Conservation (phyloP, 2,329 filamentous ascomycete genomes). For the Trichothecium roseum region DNA sequence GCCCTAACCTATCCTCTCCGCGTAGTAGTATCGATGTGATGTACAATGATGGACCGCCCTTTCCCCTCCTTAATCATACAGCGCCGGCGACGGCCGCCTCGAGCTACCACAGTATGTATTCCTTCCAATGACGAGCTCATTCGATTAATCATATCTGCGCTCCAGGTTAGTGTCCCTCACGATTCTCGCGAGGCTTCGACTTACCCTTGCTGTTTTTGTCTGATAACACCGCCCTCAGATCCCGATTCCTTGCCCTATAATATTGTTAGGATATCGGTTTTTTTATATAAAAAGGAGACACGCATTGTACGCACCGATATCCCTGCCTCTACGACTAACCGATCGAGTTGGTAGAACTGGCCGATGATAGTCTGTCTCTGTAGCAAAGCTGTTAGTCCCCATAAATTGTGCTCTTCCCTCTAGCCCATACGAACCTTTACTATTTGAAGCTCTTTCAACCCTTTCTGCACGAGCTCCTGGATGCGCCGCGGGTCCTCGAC, state of each 20-base stretch:
- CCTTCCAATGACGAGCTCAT: no score
- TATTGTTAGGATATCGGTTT: constrained; percentile 2
- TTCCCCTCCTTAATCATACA: no score
- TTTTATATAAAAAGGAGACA: not conserved
- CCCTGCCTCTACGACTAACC: constrained; percentile 83
- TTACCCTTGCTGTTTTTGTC: constrained; percentile 74
- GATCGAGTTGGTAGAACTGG: constrained; percentile 87
- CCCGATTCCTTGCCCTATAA: constrained; percentile 59
- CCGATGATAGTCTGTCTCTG: constrained; percentile 92
- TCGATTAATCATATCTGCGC: constrained; percentile 5
- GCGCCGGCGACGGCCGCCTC: no score
- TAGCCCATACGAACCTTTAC: constrained; percentile 59
- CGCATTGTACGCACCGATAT: constrained; percentile 46
- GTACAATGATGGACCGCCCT: no score
- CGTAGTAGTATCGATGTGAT: no score
- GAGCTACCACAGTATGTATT: no score
- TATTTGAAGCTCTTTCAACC: constrained; percentile 74
- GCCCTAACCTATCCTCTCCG: no score
- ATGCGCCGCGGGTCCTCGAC: constrained; percentile 66
- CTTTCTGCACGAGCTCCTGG: constrained; percentile 84
- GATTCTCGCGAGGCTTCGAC: constrained; percentile 15
- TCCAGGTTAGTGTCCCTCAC: no score
- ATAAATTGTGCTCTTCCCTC: not conserved
- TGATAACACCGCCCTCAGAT: constrained; percentile 52
- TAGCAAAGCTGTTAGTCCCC: not conserved